Evolutionary conservation across 106 monocot species (phyloP), one percentile per base, ranked within the genome.

Genomic region (Gastrodia elata): DNA sequence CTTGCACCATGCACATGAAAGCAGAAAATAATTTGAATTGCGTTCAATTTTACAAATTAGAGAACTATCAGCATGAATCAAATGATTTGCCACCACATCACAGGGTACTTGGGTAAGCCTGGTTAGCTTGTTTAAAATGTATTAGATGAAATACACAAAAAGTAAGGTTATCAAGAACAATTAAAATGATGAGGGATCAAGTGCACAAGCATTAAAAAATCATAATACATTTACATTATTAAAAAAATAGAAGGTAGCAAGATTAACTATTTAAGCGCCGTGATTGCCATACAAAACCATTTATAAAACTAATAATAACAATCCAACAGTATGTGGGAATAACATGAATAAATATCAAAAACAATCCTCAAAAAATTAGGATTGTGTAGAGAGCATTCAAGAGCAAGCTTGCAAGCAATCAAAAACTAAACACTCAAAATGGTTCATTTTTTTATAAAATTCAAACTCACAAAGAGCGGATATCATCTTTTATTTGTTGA

Each of bases 401-500:
- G 48, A 49, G 16, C 48, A 49, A 18, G 48, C 64, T n/a, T 61
- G 61, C 61, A 30, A 61, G 13, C 28, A 64, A 28, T 64, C 33
- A 64, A 68, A 68, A 37, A 18, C 14, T 37, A n/a, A 14, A 20
- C n/a, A 35, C 68, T 68, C 35, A 38, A 61, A 30, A 61, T 61
- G 32, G 61, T 14, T 61, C 61, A 61, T 61, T 61, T 61, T 61
- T 32, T 32, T 13, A 27, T 61, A 61, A 61, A 40, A 75, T 42
- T 65, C 33, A 42, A 2, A 79, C 97, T 98, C 79, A 98, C 97
- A 98, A 78, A 52, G 86, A 73, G 24, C 65, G 78, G 52, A 93
- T 93, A 27, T 87, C 76, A 77, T 86, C 82, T 77, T 88, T 93
- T 44, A 98, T 85, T 86, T 87, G 79, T 70, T 80, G 83, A 33